phyloP scores from a whole-genome alignment of 495 filamentous ascomycete genomes.

The Hypoxylon rickii region DNA sequence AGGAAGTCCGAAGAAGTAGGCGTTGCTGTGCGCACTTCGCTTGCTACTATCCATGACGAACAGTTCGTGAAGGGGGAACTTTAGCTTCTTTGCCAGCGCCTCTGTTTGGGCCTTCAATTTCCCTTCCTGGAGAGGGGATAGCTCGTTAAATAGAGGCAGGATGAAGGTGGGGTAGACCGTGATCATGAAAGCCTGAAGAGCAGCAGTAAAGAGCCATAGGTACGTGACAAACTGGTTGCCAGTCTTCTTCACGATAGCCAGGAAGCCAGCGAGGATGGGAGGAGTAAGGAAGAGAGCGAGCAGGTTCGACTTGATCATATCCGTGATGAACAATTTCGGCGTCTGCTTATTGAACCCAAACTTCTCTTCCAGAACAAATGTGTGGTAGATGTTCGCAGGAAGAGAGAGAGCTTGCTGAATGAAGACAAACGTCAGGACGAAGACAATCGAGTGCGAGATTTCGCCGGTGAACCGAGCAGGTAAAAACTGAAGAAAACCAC shows the following conservation, averaged over 20 bases:
- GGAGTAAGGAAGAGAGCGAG: slow-evolving; percentile 77
- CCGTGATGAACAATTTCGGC: slow-evolving; percentile 81
- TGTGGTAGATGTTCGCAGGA: slow-evolving; percentile 86
- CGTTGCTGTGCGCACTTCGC: slow-evolving; percentile 95
- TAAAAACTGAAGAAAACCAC: slow-evolving; percentile 69
- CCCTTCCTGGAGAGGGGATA: slow-evolving; percentile 88
- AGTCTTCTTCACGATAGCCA: slow-evolving; percentile 89
- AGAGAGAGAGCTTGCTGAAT: slow-evolving; percentile 76
- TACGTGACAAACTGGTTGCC: slow-evolving; percentile 96
- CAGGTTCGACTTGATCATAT: slow-evolving; percentile 89
- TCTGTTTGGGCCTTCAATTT: slow-evolving; percentile 87
- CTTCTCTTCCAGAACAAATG: slow-evolving; percentile 93
- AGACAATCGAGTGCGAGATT: slow-evolving; percentile 90
- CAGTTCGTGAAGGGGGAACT: slow-evolving; percentile 89
- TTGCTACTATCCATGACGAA: slow-evolving; percentile 98
- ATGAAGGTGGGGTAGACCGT: slow-evolving; percentile 96
- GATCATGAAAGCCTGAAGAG: slow-evolving; percentile 88
- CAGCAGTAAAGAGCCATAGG: slow-evolving; percentile 88
- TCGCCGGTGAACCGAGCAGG: slow-evolving; percentile 84
- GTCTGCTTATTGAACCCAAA: slow-evolving; percentile 99
- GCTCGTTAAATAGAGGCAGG: slow-evolving; percentile 96
- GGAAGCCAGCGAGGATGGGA: slow-evolving; percentile 86
- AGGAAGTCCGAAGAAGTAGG: slow-evolving; percentile 96
- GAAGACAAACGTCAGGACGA: slow-evolving; percentile 84
- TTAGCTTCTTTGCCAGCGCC: slow-evolving; percentile 76